These are phyloP conservation scores for Artemisia argyi DNA, from an alignment of 129 eudicot species.

Conservation along the genomic window DNA sequence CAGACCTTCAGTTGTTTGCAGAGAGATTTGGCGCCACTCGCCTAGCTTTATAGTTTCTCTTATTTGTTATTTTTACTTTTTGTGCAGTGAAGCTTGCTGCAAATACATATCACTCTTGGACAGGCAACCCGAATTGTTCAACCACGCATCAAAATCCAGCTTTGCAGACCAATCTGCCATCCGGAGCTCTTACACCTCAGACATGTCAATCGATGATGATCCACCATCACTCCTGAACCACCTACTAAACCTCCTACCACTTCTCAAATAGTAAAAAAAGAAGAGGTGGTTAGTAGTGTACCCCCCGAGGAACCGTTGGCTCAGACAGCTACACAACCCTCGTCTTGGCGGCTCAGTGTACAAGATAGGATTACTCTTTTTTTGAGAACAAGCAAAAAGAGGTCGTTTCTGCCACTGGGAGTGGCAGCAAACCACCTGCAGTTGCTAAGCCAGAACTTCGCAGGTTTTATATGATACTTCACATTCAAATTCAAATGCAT, in stretches of 20 bases:
- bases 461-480: conserved; percentile 76
- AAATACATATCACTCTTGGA: conserved; percentile 59
- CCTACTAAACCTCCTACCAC: conserved; percentile 18
- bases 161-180: conserved; percentile 44
- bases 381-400: conserved; percentile 96
- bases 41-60: not conserved
- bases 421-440: conserved; percentile 57
- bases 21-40: conserved; percentile 87
- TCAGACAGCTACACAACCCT: conserved; percentile 45
- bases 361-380: conserved; percentile 86
- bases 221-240: conserved; percentile 24
- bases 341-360: conserved; percentile 85
- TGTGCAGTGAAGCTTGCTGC: conserved; percentile 88
- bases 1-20: conserved; percentile 85
- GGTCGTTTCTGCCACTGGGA: conserved; percentile 54
- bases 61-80: not conserved
- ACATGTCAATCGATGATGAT: conserved; percentile 89
- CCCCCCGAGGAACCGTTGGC: conserved; percentile 25
- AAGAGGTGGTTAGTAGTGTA: conserved; percentile 37
- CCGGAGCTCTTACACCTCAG: conserved; percentile 83
- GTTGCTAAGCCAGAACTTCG: conserved; percentile 70
- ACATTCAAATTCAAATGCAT: conserved; percentile 36
- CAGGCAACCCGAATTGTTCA: conserved; percentile 64
- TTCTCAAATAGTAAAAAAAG: conserved; percentile 44
- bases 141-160: conserved; percentile 40